Conservation (phyloP, 2,329 filamentous ascomycete species). For the Grosmannia penicillata region DNA sequence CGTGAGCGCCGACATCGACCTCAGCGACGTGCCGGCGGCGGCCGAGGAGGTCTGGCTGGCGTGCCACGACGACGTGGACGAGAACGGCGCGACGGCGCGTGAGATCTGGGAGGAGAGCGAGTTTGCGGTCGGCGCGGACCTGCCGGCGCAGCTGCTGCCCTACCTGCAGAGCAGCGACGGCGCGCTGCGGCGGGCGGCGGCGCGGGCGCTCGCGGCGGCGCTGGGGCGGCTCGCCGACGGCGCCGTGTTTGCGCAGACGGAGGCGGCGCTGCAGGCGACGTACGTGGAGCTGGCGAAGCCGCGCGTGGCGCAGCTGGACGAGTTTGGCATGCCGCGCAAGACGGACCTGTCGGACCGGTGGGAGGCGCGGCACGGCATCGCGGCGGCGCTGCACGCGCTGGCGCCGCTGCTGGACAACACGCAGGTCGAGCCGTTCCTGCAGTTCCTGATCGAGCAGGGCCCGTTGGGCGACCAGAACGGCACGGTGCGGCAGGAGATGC, state of each 20-base stretch:
- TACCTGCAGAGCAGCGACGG: conserved; percentile 70
- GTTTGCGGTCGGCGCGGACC: conserved; percentile 51
- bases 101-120: conserved; percentile 95
- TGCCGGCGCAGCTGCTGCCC: conserved; percentile 53
- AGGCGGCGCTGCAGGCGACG: conserved; percentile 50
- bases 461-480: conserved; percentile 73
- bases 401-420: conserved; percentile 52
- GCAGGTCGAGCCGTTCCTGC: conserved; percentile 62
- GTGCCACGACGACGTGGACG: conserved; percentile 77
- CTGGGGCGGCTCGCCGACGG: conserved; percentile 44
- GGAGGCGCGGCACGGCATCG: conserved; percentile 83
- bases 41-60: conserved; percentile 89
- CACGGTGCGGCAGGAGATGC: conserved; percentile 74
- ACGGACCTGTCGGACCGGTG: conserved; percentile 77
- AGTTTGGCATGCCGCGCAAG: conserved; percentile 89
- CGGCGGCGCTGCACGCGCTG: conserved; percentile 73
- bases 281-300: conserved; percentile 75
- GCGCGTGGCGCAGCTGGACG: conserved; percentile 68
- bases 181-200: conserved; percentile 71
- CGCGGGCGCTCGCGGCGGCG: conserved; percentile 65
- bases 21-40: conserved; percentile 73
- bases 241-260: conserved; percentile 31
- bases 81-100: conserved; percentile 68
- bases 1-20: conserved; percentile 80
- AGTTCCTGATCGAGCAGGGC: conserved; percentile 73